Conservation (phyloP, 176 grass and related monocot genomes). For the Paspalum notatum region DNA sequence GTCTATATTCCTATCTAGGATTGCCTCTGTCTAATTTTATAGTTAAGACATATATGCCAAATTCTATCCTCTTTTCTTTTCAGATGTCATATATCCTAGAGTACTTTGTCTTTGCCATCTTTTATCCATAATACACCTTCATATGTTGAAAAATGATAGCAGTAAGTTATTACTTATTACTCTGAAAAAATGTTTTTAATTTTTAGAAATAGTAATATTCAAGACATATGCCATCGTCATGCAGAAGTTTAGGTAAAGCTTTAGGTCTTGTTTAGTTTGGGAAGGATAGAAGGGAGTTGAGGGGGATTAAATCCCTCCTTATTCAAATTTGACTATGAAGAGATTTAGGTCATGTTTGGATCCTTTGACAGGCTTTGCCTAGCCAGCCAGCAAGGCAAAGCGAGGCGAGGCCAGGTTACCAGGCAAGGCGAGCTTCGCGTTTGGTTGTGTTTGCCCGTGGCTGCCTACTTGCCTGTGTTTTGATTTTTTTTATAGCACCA, state of each 20-base stretch:
- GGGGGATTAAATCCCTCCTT: too few species aligned
- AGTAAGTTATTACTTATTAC: not conserved
- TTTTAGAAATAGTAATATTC: not conserved
- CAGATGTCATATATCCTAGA: not conserved
- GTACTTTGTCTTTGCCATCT: not conserved
- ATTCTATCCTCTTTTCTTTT: not conserved
- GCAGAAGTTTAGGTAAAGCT: constrained; percentile 30
- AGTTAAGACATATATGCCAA: constrained; percentile 15
- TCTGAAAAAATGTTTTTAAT: not conserved
- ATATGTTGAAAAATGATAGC: not conserved
- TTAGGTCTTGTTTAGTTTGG: not conserved
- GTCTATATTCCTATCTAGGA: constrained; percentile 3
- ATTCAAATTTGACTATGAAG: too few species aligned
- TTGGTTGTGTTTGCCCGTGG: too few species aligned
- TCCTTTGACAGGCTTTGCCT: too few species aligned
- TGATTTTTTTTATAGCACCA: too few species aligned
- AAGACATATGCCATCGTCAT: not conserved
- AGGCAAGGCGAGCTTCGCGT: too few species aligned
- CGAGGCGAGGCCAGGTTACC: too few species aligned
- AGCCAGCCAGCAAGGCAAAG: too few species aligned
- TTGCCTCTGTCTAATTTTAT: constrained; percentile 8
- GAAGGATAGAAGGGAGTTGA: too few species aligned
- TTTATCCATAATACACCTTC: not conserved
- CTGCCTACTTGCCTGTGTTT: too few species aligned
- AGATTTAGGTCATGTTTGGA: too few species aligned